A percentile compares a stretch with the other conserved stretches of the same genome.
Conservation (phyloP, 2,329 filamentous ascomycete genomes). For the Trichoderma sp. region DNA sequence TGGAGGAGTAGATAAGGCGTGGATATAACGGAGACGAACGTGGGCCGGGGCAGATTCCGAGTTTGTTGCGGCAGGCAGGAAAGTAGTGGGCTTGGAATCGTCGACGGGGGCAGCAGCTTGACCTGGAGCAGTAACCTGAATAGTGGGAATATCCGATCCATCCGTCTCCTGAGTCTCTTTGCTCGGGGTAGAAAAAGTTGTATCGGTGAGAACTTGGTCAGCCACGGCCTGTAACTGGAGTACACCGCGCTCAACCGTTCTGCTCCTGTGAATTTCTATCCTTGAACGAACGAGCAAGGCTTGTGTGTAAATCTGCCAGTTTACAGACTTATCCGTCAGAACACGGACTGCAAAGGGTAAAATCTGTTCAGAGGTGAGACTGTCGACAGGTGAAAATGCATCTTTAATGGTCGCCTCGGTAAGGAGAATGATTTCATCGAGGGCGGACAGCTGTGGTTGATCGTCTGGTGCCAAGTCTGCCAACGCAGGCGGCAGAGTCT, state of each 20-base stretch:
- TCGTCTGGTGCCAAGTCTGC: constrained; percentile 67
- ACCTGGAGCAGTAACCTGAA: constrained; percentile 43
- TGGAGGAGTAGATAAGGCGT: constrained; percentile 77
- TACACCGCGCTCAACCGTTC: constrained; percentile 84
- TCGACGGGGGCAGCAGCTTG: constrained; percentile 26
- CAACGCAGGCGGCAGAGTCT: constrained; percentile 57
- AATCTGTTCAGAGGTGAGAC: constrained; percentile 88
- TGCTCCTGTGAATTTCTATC: constrained; percentile 81
- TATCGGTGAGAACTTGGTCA: constrained; percentile 91
- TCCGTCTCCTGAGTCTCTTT: constrained; percentile 30
- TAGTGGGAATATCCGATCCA: constrained; percentile 39
- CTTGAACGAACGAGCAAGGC: constrained; percentile 84
- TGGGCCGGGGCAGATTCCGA: constrained; percentile 74
- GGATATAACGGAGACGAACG: constrained; percentile 77
- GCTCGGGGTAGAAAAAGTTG: constrained; percentile 39
- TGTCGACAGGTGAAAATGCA: constrained; percentile 75
- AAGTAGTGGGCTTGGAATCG: constrained; percentile 60
- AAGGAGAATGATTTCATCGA: constrained; percentile 88
- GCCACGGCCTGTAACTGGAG: constrained; percentile 93
- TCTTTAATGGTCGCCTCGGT: constrained; percentile 88
- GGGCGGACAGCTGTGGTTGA: constrained; percentile 75
- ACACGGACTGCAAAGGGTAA: constrained; percentile 87
- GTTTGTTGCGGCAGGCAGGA: constrained; percentile 72
- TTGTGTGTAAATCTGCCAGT: constrained; percentile 98
- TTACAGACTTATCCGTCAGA: constrained; percentile 81